Evolutionary conservation across 2,329 filamentous ascomycete genomes (phyloP).

Genomic region (Colletotrichum acutatum): DNA sequence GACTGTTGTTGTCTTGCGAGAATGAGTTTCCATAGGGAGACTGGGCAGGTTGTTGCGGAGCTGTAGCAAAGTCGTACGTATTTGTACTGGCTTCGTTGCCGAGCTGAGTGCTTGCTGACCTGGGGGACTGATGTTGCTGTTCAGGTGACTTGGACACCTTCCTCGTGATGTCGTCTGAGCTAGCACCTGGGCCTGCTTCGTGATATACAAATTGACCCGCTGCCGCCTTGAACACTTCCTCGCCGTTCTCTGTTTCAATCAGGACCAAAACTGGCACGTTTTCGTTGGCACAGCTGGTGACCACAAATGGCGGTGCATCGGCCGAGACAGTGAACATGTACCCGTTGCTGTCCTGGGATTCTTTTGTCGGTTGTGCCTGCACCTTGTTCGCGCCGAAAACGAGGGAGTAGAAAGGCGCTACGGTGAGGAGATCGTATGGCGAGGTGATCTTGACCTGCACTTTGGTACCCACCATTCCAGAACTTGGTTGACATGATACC

Average conservation of each 20-base stretch:
- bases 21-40: constrained; percentile 51
- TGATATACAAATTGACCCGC: constrained; percentile 59
- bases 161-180: constrained; percentile 54
- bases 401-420: constrained; percentile 71
- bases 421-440: constrained; percentile 74
- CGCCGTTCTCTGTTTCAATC: constrained; percentile 62
- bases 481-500: constrained; percentile 75
- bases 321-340: constrained; percentile 79
- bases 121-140: constrained; percentile 53
- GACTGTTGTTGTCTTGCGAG: constrained; percentile 55
- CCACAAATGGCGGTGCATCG: constrained; percentile 72
- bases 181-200: constrained; percentile 47
- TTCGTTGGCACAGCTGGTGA: constrained; percentile 60
- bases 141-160: constrained; percentile 56
- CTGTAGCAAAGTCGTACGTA: constrained; percentile 66
- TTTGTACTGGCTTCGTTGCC: constrained; percentile 59
- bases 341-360: constrained; percentile 65
- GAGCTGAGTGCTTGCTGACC: constrained; percentile 42
- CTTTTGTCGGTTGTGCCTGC: constrained; percentile 73
- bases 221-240: constrained; percentile 62
- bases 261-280: constrained; percentile 67
- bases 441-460: constrained; percentile 80
- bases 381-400: constrained; percentile 81
- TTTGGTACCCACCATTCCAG: constrained; percentile 76
- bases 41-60: constrained; percentile 49